These are phyloP conservation scores for Grosmannia penicillata DNA, from an alignment of 2,329 filamentous ascomycete genomes.

Conservation along the genomic window DNA sequence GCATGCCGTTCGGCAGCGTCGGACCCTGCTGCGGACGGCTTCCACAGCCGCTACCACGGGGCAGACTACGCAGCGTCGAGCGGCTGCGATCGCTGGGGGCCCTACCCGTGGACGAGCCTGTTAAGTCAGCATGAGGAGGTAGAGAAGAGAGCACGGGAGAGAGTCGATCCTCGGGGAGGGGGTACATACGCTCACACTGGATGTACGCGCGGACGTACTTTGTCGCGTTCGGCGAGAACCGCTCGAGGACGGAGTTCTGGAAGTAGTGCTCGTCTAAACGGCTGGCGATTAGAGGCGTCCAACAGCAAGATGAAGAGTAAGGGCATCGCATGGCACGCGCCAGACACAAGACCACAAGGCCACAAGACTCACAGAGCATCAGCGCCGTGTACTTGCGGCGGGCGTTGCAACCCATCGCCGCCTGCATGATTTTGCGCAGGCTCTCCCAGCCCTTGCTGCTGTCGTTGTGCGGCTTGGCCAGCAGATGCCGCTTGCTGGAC, in stretches of 20 bases:
- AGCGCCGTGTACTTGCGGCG: constrained; percentile 15
- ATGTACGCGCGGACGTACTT: constrained; percentile 8
- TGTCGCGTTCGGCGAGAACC: constrained; percentile 13
- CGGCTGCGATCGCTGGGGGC: constrained; percentile 4
- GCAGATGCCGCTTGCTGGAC: constrained; percentile 14
- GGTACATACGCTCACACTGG: constrained; percentile 4
- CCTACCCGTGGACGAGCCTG: constrained; percentile 2
- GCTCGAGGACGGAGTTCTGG: constrained; percentile 14
- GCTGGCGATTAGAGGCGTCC: background rate
- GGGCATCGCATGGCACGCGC: no score
- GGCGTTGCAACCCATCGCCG: constrained; percentile 8
- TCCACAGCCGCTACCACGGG: background rate
- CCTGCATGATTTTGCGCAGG: constrained; percentile 10
- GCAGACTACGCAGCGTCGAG: background rate
- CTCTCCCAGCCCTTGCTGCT: constrained; percentile 11
- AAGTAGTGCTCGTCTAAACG: constrained; percentile 18
- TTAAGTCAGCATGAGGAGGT: background rate
- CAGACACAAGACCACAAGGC: background rate
- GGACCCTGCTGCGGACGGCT: background rate
- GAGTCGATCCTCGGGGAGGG: background rate
- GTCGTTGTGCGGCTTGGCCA: constrained; percentile 2
- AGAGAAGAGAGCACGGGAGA: background rate
- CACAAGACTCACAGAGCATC: constrained; percentile 14
- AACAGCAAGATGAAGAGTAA: background rate
- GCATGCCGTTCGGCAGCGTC: no score